A percentile compares a stretch with the other conserved stretches of the same genome.
Evolutionary conservation across 495 filamentous ascomycete genomes (phyloP).

Genomic region (Daldinia concentrica): DNA sequence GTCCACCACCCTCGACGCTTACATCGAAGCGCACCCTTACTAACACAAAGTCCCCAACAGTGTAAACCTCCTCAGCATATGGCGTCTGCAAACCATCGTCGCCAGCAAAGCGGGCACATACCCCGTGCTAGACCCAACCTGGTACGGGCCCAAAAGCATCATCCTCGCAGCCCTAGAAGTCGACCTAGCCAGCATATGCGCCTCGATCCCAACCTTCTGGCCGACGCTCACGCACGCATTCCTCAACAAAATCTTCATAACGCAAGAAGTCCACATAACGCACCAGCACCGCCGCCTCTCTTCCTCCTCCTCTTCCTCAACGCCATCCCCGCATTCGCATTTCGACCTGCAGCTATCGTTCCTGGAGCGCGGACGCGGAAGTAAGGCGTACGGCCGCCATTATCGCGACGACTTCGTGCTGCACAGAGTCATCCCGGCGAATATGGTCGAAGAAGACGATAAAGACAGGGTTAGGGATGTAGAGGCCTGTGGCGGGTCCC

Average conservation of each 20-base stretch:
- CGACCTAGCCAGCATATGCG: slow-evolving; percentile 50
- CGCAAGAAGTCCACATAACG: slow-evolving; percentile 46
- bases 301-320: background rate
- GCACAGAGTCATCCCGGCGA: slow-evolving; percentile 15
- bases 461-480: background rate
- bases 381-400: background rate
- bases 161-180: slow-evolving; percentile 50
- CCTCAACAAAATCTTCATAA: slow-evolving; percentile 44
- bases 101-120: slow-evolving; percentile 42
- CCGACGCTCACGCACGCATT: slow-evolving; percentile 37
- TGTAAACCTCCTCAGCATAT: slow-evolving; percentile 44
- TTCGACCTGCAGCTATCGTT: slow-evolving; percentile 25
- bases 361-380: background rate
- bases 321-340: background rate
- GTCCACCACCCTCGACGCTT: background rate
- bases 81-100: slow-evolving; percentile 41
- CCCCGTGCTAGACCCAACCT: slow-evolving; percentile 45
- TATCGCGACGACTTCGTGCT: slow-evolving; percentile 32
- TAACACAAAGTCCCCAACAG: slow-evolving; percentile 6
- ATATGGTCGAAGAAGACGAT: background rate
- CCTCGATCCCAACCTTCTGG: slow-evolving; percentile 49
- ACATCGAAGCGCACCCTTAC: background rate
- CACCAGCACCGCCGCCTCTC: slow-evolving; percentile 42
- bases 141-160: slow-evolving; percentile 44
- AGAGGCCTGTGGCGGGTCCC: slow-evolving; percentile 15